Evolutionary conservation across 768 basidiomycete species (phyloP).

Genomic region (Mycena polygramma): DNA sequence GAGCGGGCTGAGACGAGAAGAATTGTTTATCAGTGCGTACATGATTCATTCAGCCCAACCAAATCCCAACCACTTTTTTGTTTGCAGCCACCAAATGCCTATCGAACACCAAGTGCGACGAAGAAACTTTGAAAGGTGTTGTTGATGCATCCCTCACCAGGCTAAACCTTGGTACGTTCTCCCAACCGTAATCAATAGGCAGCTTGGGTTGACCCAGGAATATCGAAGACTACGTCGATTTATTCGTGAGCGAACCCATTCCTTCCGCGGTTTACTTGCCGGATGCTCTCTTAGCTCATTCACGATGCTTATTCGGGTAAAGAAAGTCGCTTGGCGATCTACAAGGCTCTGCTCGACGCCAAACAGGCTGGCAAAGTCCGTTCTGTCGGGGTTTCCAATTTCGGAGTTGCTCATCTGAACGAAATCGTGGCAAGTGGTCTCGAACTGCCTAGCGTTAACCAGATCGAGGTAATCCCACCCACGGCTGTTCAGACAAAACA

Average conservation of each 20-base stretch:
- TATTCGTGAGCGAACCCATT: conserved; percentile 56
- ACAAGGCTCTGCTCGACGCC: conserved; percentile 76
- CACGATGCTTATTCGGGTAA: conserved; percentile 79
- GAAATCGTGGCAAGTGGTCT: conserved; percentile 76
- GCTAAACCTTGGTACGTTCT: conserved; percentile 68
- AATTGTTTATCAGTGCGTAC: conserved; percentile 76
- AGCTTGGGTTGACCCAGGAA: background rate
- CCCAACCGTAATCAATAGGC: background rate
- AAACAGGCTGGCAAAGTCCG: conserved; percentile 74
- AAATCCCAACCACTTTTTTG: conserved; percentile 4
- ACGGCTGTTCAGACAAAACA: background rate
- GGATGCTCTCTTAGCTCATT: conserved; percentile 57
- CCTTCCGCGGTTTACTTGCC: background rate
- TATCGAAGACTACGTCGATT: conserved; percentile 70
- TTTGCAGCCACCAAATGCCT: conserved; percentile 71
- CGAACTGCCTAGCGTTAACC: conserved; percentile 81
- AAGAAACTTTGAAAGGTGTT: conserved; percentile 68
- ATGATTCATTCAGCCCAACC: conserved; percentile 21
- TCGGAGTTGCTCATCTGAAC: conserved; percentile 77
- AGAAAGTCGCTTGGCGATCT: conserved; percentile 76
- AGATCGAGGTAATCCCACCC: conserved; percentile 72
- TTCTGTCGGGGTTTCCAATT: conserved; percentile 88
- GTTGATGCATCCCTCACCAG: conserved; percentile 72
- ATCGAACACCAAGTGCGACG: conserved; percentile 72
- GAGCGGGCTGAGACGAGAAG: conserved; percentile 66